Evolutionary conservation across 495 filamentous ascomycete genomes (phyloP).

Genomic region (Penicillium soppii): DNA sequence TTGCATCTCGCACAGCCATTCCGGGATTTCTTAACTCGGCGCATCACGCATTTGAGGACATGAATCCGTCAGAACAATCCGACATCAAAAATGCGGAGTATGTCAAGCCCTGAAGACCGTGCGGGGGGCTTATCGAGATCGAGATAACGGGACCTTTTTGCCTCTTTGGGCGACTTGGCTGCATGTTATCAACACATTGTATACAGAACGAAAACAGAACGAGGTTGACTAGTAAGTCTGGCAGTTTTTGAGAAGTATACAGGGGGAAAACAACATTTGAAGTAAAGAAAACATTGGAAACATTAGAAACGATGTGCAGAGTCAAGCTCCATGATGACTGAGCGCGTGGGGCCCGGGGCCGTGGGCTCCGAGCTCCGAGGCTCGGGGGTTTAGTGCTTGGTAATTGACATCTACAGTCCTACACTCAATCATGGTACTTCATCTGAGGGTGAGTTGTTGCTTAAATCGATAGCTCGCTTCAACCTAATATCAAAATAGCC

Average conservation of each 20-base stretch:
- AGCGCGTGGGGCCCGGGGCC: too few relatives aligned
- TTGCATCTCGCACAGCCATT: constrained; percentile 51
- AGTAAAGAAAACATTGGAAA: too few relatives aligned
- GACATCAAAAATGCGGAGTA: constrained; percentile 7
- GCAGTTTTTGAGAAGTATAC: too few relatives aligned
- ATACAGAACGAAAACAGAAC: too few relatives aligned
- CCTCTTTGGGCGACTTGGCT: constrained; percentile 14
- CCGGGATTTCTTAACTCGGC: constrained; percentile 48
- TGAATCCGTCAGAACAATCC: constrained; percentile 4
- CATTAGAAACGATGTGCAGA: too few relatives aligned
- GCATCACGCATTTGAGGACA: constrained; percentile 25
- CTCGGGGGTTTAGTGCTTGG: not conserved
- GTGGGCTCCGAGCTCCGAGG: not conserved
- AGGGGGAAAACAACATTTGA: too few relatives aligned
- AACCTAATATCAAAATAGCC: not conserved
- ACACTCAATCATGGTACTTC: not conserved
- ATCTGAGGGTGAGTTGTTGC: too few relatives aligned
- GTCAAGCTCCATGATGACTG: not conserved
- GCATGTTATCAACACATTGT: too few relatives aligned
- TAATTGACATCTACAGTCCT: not conserved
- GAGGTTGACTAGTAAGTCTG: too few relatives aligned
- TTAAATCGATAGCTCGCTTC: not conserved
- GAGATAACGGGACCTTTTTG: constrained; percentile 15
- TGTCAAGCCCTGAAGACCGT: constrained; percentile 3
- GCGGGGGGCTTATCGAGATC: constrained; percentile 16